Percentiles rank a stretch among this genome's conserved stretches.
Evolutionary conservation across 106 monocot genomes (phyloP).

Genomic region (Apostasia ramifera): DNA sequence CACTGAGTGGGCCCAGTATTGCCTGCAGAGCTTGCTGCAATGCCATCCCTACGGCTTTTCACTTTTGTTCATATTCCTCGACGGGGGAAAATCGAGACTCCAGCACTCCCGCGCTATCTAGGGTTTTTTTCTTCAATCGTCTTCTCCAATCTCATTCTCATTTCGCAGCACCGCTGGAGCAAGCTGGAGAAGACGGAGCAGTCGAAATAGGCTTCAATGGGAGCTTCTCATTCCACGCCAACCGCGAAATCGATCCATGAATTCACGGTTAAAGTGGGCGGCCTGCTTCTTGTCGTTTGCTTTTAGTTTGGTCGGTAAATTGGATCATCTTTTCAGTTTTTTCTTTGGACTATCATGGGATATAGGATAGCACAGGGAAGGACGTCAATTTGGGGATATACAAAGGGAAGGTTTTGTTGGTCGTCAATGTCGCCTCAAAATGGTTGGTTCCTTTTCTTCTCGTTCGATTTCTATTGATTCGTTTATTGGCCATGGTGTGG

Average conservation of each 20-base stretch:
- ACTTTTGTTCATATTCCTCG: too few relatives aligned
- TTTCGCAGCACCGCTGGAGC: too few relatives aligned
- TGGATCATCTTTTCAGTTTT: background rate
- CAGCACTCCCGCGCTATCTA: too few relatives aligned
- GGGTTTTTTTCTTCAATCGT: too few relatives aligned
- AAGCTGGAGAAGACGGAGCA: too few relatives aligned
- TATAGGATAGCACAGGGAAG: constrained; percentile 53
- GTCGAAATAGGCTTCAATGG: constrained; percentile 22
- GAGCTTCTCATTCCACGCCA: constrained; percentile 36
- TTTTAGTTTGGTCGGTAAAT: background rate
- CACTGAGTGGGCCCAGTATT: too few relatives aligned
- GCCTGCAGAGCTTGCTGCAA: too few relatives aligned
- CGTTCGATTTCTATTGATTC: background rate
- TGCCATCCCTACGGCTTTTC: too few relatives aligned
- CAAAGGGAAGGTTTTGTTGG: constrained; percentile 64
- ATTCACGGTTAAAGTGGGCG: constrained; percentile 64
- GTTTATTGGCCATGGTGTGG: background rate
- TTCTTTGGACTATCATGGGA: background rate
- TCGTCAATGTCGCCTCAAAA: constrained; percentile 80
- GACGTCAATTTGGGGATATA: constrained; percentile 47
- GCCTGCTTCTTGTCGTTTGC: background rate
- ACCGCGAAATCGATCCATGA: constrained; percentile 51
- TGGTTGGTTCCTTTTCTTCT: constrained; percentile 26
- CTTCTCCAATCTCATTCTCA: too few relatives aligned
- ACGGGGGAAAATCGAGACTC: too few relatives aligned